Evolutionary conservation across 169 alveolate genomes (phyloP), one percentile per base, ranked within the genome.

Genomic region (Haemoproteus tartakovskyi): DNA sequence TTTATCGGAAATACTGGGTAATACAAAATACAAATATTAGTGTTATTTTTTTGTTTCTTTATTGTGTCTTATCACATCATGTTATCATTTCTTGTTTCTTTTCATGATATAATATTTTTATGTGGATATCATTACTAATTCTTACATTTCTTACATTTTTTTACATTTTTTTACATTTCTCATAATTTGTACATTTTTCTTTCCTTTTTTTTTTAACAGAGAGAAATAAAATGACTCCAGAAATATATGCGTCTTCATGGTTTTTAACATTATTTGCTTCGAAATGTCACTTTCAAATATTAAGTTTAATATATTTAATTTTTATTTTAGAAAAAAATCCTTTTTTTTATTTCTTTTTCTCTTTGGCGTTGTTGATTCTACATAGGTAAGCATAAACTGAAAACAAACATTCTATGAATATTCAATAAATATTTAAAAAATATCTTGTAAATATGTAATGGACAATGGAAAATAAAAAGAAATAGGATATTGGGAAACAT

Each of bases 161-260:
- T n/a, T n/a, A n/a, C n/a, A n/a, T n/a, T n/a, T n/a, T n/a, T n/a
- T n/a, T n/a, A n/a, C n/a, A n/a, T n/a, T n/a, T n/a, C n/a, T n/a
- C n/a, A n/a, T n/a, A n/a, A n/a, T n/a, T n/a, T n/a, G n/a, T n/a
- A n/a, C n/a, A n/a, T n/a, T n/a, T n/a, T n/a, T n/a, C n/a, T n/a
- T n/a, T 21, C 57, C 11, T 46, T 8, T 12, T 18, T 8, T 8
- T 52, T 50, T 24, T 26, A 29, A 62, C 51, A 82, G 92, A 87
- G 57, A 26, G 38, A 38, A 80, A 82, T 45, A 61, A 50, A 29
- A 83, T 85, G 62, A 59, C 87, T 11, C 92, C 92, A 3, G 92
- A 87, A 62, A 79, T 87, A 48, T 87, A 87, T 59, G 92, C 87
- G 29, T 78, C 92, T 12, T 87, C 92, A 3, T 87, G 92, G 92